Evolutionary conservation across 2,329 filamentous ascomycete genomes (phyloP), one percentile per base, ranked within the genome.

Genomic region (Pestalotiopsis sp.): DNA sequence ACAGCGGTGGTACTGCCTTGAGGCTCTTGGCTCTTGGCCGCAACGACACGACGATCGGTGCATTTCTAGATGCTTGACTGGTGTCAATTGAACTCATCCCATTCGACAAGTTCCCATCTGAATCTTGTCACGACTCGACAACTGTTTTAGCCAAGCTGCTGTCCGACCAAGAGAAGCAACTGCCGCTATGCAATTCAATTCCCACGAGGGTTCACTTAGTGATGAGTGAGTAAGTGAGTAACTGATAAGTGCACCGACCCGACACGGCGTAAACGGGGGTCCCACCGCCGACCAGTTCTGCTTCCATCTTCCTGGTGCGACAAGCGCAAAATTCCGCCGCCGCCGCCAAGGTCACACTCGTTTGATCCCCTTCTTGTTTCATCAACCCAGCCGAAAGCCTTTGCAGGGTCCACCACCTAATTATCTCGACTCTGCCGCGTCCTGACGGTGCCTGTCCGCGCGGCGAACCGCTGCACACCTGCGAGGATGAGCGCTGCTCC

Each of bases 281-380:
- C 31, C 45, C 27, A 36, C 45, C 23, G 45, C 45, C 49, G 41
- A 52, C 63, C 31, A 57, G 23, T 25, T 45, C 31, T 36, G 31
- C 31, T 36, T 36, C 31, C 31, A 14, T 66, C 17, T 23, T 17
- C 63, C n/a, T 66, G 63, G 63, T 66, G 63, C 41, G 63, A 66
- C 63, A 57, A 66, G 63, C 60, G 67, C 67, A 66, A 31, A 66
- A 49, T 65, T 68, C 20, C 45, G 45, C 45, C 45, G 45, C 45
- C 67, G 70, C 71, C 66, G 66, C 68, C 70, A 69, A 70, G 64
- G 14, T 70, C 59, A 41, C 67, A 66, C 49, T 70, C 59, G 70
- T 72, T 68, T 70, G 56, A 70, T 68, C 36, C 62, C n/a, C 45
- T 66, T 65, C 65, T 45, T 65, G 71, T 75, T 75, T 75, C 73